Evolutionary conservation across 768 basidiomycete genomes (phyloP).

Genomic region (Trametes cingulata): DNA sequence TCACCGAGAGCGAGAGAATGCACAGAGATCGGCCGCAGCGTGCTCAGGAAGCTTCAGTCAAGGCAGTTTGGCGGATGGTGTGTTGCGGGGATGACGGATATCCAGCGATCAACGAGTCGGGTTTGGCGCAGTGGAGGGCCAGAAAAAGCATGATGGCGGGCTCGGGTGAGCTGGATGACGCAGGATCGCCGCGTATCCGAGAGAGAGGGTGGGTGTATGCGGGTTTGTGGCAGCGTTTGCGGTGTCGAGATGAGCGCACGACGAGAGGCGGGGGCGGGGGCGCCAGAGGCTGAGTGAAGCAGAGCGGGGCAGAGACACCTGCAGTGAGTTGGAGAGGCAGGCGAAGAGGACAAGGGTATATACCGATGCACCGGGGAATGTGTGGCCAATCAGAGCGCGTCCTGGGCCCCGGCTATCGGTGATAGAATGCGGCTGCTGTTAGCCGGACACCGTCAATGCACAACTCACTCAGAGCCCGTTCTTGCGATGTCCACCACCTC

Average conservation of each 20-base stretch:
- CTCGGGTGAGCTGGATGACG: not conserved
- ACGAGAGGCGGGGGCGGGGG: not conserved
- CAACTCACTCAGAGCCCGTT: not conserved
- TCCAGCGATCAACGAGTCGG: constrained; percentile 1
- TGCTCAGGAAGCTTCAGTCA: too few relatives aligned
- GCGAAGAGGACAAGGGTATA: constrained; percentile 8
- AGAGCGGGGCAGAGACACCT: not conserved
- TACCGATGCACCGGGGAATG: constrained; percentile 13
- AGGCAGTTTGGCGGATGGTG: not conserved
- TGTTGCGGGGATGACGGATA: constrained; percentile 1
- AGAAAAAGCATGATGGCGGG: not conserved
- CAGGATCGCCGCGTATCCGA: not conserved
- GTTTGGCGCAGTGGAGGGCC: constrained; percentile 4
- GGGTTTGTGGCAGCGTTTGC: not conserved
- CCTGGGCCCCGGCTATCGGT: constrained; percentile 13
- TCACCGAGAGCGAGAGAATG: not conserved
- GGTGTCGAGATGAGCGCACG: not conserved
- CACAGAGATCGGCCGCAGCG: not conserved
- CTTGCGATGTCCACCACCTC: not conserved
- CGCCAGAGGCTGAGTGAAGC: not conserved
- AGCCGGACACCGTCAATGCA: constrained; percentile 9
- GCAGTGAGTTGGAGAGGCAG: too few relatives aligned
- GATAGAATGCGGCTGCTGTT: constrained; percentile 7
- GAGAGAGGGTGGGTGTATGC: not conserved
- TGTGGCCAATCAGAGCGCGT: constrained; percentile 9